Evolutionary conservation across 768 basidiomycete genomes (phyloP), one percentile per base, ranked within the genome.

Genomic region (Psilocybe azurescens): DNA sequence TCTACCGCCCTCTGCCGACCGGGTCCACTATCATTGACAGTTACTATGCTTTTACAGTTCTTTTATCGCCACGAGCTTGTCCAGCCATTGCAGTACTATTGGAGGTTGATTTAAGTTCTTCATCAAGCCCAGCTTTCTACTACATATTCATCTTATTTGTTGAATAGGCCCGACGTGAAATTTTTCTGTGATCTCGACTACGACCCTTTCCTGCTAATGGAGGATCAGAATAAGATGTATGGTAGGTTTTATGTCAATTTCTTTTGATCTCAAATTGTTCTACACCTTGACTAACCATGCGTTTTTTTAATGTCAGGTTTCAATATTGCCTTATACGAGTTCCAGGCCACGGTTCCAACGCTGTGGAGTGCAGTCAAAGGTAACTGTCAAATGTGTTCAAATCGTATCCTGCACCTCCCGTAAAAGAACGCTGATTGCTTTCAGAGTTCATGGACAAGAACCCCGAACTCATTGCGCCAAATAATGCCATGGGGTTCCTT

Each of bases 201-300:
- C 66, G 93, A 95, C 68, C 94, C 95, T 1, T 97, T 97, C 82
- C 74, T 91, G 56, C 73, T 90, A 61, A 96, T 97, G 95, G 83
- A 93, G 71, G 89, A 93, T 65, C 75, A 90, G 67, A 85, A 91
- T 41, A 94, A 93, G 76, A 85, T 90, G 49, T 97, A 97, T 67
- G 94, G 95, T 85, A 67, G 32, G 74, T 72, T 11, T 11, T 36
- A 36, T 11, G 33, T 6, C 33, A 61, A 64, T 18, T 1, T 50
- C 4, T 50, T 50, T 7, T 44, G 14, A 16, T n/a, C 41, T n/a
- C 41, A 20, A 36, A 44, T 3, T 9, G 29, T 14, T 29, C 32
- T 30, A 36, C n/a, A 3, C 29, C 46, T 47, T 50, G 8, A 50
- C 38, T 13, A 1, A 41, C 10, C 47, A 10, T 30, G 14, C 10